A percentile compares a stretch with the other conserved stretches of the same genome.
Evolutionary conservation across 2,329 filamentous ascomycete genomes (phyloP).

Genomic region (Neopestalotiopsis rosae): DNA sequence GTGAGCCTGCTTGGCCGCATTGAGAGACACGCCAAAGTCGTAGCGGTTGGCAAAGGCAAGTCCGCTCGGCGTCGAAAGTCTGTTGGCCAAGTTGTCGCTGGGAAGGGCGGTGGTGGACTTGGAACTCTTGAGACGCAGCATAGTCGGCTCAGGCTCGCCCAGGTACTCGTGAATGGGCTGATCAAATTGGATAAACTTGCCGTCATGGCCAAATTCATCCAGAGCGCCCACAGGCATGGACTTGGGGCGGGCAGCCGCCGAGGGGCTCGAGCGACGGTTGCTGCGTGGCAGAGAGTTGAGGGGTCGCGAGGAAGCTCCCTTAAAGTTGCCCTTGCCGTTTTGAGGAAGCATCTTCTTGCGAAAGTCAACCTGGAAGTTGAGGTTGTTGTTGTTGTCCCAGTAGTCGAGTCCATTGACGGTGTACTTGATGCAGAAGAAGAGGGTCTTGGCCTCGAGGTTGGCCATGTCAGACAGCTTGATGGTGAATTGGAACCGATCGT

Average conservation of each 20-base stretch:
- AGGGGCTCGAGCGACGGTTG: constrained; percentile 56
- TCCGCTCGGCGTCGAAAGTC: constrained; percentile 61
- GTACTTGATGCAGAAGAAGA: constrained; percentile 92
- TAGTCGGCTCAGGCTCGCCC: constrained; percentile 62
- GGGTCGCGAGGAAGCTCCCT: constrained; percentile 56
- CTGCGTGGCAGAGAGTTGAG: constrained; percentile 69
- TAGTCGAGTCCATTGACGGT: constrained; percentile 81
- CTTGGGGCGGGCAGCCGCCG: constrained; percentile 52
- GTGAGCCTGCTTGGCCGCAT: constrained; percentile 78
- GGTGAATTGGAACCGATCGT: constrained; percentile 91
- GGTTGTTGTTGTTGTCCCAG: constrained; percentile 90
- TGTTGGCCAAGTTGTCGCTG: constrained; percentile 62
- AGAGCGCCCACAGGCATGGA: constrained; percentile 62
- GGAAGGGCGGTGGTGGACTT: constrained; percentile 68
- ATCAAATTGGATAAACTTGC: constrained; percentile 60
- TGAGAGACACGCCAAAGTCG: constrained; percentile 92
- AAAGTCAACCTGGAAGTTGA: constrained; percentile 96
- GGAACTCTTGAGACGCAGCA: constrained; percentile 73
- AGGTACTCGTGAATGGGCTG: constrained; percentile 67
- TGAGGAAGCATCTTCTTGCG: constrained; percentile 74
- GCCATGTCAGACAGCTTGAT: constrained; percentile 92
- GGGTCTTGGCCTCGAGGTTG: constrained; percentile 89
- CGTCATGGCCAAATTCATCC: constrained; percentile 74
- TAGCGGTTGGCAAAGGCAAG: constrained; percentile 91
- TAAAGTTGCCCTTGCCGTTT: constrained; percentile 60